phyloP scores from a whole-genome alignment of 768 basidiomycete species.

The Chalciporus sphaerocephalus region DNA sequence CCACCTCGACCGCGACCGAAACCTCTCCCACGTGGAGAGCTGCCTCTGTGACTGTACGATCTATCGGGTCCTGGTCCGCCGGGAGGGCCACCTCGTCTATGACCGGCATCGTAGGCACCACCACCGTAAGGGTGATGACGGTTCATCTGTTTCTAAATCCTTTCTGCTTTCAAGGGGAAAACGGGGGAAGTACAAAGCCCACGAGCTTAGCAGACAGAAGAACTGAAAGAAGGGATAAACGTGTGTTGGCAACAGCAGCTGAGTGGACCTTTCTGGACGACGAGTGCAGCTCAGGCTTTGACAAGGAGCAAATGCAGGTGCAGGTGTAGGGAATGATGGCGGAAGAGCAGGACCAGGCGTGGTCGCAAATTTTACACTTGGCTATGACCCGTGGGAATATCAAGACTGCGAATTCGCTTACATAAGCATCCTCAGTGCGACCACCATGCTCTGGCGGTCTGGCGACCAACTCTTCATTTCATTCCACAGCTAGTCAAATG shows the following conservation, averaged over 20 bases:
- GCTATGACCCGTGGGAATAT: constrained; percentile 22
- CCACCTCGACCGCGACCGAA: constrained; percentile 53
- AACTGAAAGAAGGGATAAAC: constrained; percentile 17
- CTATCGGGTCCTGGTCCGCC: constrained; percentile 70
- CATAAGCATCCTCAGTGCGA: constrained; percentile 19
- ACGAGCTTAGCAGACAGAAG: constrained; percentile 24
- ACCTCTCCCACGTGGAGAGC: constrained; percentile 44
- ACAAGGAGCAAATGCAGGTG: constrained; percentile 22
- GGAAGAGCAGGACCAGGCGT: constrained; percentile 27
- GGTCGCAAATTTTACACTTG: constrained; percentile 34
- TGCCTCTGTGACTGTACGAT: constrained; percentile 61
- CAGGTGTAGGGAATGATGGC: constrained; percentile 32
- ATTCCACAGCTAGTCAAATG: constrained; percentile 49
- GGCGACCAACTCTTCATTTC: constrained; percentile 14
- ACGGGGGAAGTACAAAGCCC: constrained; percentile 21
- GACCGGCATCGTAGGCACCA: constrained; percentile 54
- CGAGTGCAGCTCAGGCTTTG: constrained; percentile 23
- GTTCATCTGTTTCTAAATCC: constrained; percentile 52
- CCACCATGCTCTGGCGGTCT: constrained; percentile 10
- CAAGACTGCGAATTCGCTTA: constrained; percentile 10
- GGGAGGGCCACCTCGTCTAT: constrained; percentile 62
- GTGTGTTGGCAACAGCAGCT: constrained; percentile 16
- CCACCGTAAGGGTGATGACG: constrained; percentile 84
- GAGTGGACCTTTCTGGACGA: constrained; percentile 21
- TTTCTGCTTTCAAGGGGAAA: constrained; percentile 26